Base-by-base conservation (phyloP, 345 rosid species). In the Psidium guajava region DNA sequence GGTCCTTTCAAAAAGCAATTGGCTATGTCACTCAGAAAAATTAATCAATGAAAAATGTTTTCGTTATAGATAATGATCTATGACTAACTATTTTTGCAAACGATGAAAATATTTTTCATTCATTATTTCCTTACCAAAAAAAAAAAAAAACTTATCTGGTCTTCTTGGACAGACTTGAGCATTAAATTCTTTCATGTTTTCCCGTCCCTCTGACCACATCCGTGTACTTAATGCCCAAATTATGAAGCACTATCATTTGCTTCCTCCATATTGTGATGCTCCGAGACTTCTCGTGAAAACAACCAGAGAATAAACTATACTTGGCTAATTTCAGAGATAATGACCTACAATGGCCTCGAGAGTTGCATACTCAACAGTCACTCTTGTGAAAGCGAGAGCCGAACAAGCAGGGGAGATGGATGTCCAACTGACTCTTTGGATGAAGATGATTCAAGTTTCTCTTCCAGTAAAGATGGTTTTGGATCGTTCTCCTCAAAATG, bases 401-500 rank as follows among this genome's bases (percentile, higher is more conserved):
- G 96, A 87, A 92, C 95, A 81, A 95, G 97, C 90, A 88, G 93
- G 88, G 99, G 94, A 81, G 98, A 94, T 85, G 96, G 95, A 52
- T 92, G 96, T 85, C 86, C 89, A 12, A 93, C 94, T 8, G 98
- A 97, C 84, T 97, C 98, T 22, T 86, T 94, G 82, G 98, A 95
- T 64, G 98, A 95, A 83, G 98, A 93, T 87, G 93, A 90, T 51
- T 93, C 98, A 27, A 95, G 96, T 92, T 95, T 97, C 89, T 96
- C 98, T 64, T 97, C 99, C n/a, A 96, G 98, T 90, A 97, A 94
- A 89, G 98, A 97, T 83, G 96, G 89, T 83, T 95, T 86, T 54
- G 96, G 98, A 77, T 97, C 99, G 40, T 91, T 96, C 83, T 92
- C 98, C 85, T 97, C 98, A 0, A 95, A 97, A 86, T 95, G 98